Conservation (phyloP, 1,284 basidiomycete genomes). For the Athelia psychrophila region DNA sequence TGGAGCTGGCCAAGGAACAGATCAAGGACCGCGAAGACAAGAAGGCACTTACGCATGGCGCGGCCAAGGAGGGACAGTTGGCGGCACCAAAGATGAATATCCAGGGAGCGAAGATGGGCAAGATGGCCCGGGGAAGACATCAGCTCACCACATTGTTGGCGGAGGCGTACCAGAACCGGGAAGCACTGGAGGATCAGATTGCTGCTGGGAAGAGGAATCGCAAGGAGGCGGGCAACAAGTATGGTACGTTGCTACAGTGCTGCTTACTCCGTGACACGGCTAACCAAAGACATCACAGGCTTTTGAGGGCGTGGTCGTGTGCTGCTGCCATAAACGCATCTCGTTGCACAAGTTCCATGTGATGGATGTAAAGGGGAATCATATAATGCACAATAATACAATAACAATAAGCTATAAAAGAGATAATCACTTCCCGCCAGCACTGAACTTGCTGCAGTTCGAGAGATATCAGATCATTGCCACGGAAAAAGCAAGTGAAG, state of each 20-base stretch:
- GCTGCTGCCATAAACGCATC: no score
- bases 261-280: background rate
- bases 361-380: background rate
- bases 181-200: constrained; percentile 74
- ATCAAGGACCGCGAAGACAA: constrained; percentile 68
- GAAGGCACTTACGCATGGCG: constrained; percentile 65
- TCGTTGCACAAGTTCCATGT: background rate
- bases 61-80: constrained; percentile 39
- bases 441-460: background rate
- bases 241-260: constrained; percentile 45
- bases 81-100: constrained; percentile 68
- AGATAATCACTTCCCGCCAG: constrained; percentile 2
- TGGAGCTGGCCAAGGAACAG: constrained; percentile 70
- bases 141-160: constrained; percentile 74
- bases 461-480: constrained; percentile 7
- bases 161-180: constrained; percentile 77
- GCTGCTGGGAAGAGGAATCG: constrained; percentile 76
- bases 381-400: constrained; percentile 9
- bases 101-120: constrained; percentile 66
- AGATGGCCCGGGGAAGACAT: constrained; percentile 68
- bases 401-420: constrained; percentile 11
- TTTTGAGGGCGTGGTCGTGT: background rate
- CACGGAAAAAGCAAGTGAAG: constrained; percentile 3
- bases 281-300: background rate
- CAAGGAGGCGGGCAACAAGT: constrained; percentile 85